Evolutionary conservation across 139 green algal species (phyloP), one percentile per base, ranked within the genome.

Genomic region (Chlamydomonas sphaeroides): DNA sequence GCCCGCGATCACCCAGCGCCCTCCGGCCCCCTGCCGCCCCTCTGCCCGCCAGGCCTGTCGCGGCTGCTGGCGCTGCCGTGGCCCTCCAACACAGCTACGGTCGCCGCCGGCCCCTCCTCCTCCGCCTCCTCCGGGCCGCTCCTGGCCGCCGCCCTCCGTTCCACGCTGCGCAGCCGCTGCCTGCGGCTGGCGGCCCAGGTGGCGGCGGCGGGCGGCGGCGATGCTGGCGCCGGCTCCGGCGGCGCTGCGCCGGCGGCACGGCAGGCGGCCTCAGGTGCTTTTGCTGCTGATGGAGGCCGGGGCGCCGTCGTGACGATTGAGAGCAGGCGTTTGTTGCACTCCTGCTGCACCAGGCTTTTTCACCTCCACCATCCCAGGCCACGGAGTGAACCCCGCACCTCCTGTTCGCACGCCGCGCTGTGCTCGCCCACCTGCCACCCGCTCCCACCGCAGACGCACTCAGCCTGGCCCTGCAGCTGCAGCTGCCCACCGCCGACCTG

Each of bases 391-490:
- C 17, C 17, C 48, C 17, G 48, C 48, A 61, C 20, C 21, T 6
- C 18, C 21, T 61, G 15, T 61, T 8, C 45, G 10, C 45, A 20
- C 45, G 14, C 8, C 45, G 14, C 45, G 14, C 45, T 51, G 45
- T 8, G 45, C 45, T 14, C 8, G 8, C 8, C 45, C 45, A 8
- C 45, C 45, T 14, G 45, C 45, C 45, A 8, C 45, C 45, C 10
- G 45, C 45, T 14, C 1, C 42, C 63, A 25, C 30, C 45, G n/a
- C 77, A 84, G 77, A 74, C 28, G 65, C 49, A 2, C 77, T 84
- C 35, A 32, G 42, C 26, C 65, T 84, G 77, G 77, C 77, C 20
- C 77, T 84, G 65, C 77, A 75, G 57, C 65, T 84, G 45, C 48
- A 57, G 5, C 65, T 84, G 65, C 65, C 77, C 3, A 14, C n/a